Conservation (phyloP, 2,329 filamentous ascomycete genomes). For the Pseudocercospora macadamiae region DNA sequence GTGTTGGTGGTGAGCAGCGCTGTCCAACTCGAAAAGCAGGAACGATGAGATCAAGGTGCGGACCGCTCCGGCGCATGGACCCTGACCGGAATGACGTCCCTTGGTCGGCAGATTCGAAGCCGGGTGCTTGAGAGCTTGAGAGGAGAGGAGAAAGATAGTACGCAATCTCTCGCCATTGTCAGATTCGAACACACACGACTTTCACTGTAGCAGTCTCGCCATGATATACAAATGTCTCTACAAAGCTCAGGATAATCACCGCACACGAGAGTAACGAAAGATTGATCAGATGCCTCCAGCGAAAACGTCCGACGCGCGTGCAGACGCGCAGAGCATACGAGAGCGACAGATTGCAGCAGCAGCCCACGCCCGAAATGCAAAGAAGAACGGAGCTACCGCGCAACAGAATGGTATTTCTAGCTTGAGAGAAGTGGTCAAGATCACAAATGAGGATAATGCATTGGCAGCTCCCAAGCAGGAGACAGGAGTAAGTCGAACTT, state of each 20-base stretch:
- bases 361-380: conserved; percentile 43
- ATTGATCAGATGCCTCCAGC: conserved; percentile 31
- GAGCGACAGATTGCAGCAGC: conserved; percentile 46
- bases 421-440: conserved; percentile 33
- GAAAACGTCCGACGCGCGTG: conserved; percentile 43
- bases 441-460: conserved; percentile 29
- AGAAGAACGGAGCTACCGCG: conserved; percentile 32
- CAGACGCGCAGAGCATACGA: conserved; percentile 41
- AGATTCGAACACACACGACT: neutral
- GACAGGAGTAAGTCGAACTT: conserved; percentile 19
- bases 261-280: conserved; percentile 1
- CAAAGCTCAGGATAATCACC: conserved; percentile 7
- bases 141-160: neutral
- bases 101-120: too few species aligned
- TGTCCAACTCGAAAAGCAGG: too few species aligned
- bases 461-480: conserved; percentile 12
- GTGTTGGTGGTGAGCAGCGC: too few species aligned
- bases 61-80: neutral
- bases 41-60: neutral
- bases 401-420: conserved; percentile 31
- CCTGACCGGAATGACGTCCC: too few species aligned
- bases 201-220: neutral
- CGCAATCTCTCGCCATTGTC: conserved; percentile 9
- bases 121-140: neutral
- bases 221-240: neutral